Evolutionary conservation across 2,329 filamentous ascomycete genomes (phyloP).

Genomic region (Helotiales sp.): DNA sequence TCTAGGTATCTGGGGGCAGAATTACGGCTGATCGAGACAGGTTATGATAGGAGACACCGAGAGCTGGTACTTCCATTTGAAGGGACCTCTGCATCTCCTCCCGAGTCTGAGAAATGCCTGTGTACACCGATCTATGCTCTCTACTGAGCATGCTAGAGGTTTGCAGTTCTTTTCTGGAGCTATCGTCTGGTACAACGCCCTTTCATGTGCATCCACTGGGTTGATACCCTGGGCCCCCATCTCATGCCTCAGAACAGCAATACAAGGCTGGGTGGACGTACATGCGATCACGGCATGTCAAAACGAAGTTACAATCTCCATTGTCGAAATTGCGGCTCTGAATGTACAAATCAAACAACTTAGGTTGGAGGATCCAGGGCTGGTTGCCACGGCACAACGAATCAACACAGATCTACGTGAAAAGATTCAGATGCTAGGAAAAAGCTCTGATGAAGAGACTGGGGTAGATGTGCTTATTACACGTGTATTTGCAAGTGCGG

Average conservation of each 20-base stretch:
- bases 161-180: background rate
- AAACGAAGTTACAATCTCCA: background rate
- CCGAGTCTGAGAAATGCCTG: background rate
- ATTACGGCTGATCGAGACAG: background rate
- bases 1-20: too few relatives aligned
- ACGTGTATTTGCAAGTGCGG: background rate
- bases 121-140: background rate
- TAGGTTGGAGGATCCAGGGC: background rate
- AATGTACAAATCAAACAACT: background rate
- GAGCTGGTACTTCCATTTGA: background rate
- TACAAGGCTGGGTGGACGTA: background rate
- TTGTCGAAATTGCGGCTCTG: background rate
- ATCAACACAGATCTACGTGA: background rate
- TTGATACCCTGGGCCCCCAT: conserved; percentile 1
- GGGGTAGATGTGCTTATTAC: background rate
- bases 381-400: background rate
- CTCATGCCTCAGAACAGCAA: background rate
- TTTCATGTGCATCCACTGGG: background rate
- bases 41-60: conserved; percentile 4
- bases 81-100: background rate
- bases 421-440: background rate
- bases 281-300: background rate
- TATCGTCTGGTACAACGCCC: background rate
- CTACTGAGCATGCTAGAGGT: background rate
- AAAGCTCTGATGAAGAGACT: background rate